phyloP scores from a whole-genome alignment of 306 rosid species.

The Cicer judaicum region DNA sequence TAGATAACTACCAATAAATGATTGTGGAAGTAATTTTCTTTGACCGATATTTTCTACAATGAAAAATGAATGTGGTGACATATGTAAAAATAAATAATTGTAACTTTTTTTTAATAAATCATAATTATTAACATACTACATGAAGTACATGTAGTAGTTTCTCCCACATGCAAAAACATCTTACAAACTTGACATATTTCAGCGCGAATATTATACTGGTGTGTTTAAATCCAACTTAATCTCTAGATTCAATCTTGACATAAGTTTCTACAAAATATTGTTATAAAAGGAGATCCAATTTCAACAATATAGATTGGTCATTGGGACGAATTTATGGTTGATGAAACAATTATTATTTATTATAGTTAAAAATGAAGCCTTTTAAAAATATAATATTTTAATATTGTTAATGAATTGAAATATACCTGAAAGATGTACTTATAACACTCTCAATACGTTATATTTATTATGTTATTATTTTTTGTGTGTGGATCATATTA shows the following conservation, averaged over 20 bases:
- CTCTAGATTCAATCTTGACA: neutral
- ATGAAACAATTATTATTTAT: neutral
- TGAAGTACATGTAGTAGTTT: neutral
- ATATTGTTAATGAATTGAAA: neutral
- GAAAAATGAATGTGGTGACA: neutral
- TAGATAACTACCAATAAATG: neutral
- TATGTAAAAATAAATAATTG: no score
- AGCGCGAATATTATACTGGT: neutral
- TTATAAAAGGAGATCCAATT: neutral
- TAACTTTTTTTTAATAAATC: no score
- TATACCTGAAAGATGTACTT: neutral
- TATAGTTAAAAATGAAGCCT: neutral
- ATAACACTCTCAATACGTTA: neutral
- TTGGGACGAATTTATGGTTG: neutral
- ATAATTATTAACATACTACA: neutral
- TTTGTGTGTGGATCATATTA: neutral
- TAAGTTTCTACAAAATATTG: no score
- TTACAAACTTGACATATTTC: neutral
- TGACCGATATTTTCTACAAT: neutral
- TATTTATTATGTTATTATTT: no score
- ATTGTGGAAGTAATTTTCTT: neutral
- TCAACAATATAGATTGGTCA: neutral
- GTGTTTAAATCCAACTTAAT: neutral
- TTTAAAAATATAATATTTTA: neutral
- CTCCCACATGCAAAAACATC: neutral